phyloP scores from a whole-genome alignment of 805 yeast genomes.

The Nakazawaea peltata region DNA sequence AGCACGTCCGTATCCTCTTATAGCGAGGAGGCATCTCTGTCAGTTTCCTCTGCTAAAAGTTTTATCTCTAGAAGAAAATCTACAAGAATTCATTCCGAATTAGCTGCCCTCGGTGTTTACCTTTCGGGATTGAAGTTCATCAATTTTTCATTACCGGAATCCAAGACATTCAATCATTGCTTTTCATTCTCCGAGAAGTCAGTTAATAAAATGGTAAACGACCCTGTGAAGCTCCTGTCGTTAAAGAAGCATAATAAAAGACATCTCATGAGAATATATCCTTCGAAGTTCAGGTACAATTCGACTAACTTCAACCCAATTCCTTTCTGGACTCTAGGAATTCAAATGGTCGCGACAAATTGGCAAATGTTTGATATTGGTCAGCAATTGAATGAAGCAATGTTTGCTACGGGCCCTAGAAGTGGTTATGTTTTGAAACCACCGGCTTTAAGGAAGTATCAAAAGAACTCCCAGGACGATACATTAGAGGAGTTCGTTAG shows the following conservation, averaged over 20 bases:
- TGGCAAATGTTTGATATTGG: slow-evolving; percentile 94
- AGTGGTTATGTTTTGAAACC: slow-evolving; percentile 85
- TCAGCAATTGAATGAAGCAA: slow-evolving; percentile 78
- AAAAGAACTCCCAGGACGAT: slow-evolving; percentile 13
- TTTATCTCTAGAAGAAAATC: slow-evolving; percentile 3
- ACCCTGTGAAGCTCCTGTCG: slow-evolving; percentile 43
- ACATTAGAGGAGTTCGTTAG: slow-evolving; percentile 7
- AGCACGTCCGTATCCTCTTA: slow-evolving; percentile 26
- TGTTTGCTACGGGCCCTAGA: slow-evolving; percentile 54
- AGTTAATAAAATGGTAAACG: slow-evolving; percentile 55
- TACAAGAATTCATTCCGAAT: slow-evolving; percentile 27
- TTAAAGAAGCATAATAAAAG: slow-evolving; percentile 70
- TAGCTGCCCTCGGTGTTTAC: slow-evolving; percentile 63
- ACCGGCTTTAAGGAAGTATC: slow-evolving; percentile 14
- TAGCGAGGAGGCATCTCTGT: slow-evolving; percentile 17
- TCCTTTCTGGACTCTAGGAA: slow-evolving; percentile 75
- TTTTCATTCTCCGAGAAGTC: slow-evolving; percentile 81
- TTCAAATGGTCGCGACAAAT: slow-evolving; percentile 92
- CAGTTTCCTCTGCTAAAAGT: not conserved
- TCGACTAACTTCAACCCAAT: slow-evolving; percentile 82
- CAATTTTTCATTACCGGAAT: slow-evolving; percentile 79
- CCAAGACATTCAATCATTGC: slow-evolving; percentile 72
- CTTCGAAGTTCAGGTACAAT: slow-evolving; percentile 66
- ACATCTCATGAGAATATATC: slow-evolving; percentile 79
- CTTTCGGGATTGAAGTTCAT: slow-evolving; percentile 69